Evolutionary conservation across 2,329 filamentous ascomycete genomes (phyloP), one percentile per base, ranked within the genome.

Genomic region (Tolypocladium album): DNA sequence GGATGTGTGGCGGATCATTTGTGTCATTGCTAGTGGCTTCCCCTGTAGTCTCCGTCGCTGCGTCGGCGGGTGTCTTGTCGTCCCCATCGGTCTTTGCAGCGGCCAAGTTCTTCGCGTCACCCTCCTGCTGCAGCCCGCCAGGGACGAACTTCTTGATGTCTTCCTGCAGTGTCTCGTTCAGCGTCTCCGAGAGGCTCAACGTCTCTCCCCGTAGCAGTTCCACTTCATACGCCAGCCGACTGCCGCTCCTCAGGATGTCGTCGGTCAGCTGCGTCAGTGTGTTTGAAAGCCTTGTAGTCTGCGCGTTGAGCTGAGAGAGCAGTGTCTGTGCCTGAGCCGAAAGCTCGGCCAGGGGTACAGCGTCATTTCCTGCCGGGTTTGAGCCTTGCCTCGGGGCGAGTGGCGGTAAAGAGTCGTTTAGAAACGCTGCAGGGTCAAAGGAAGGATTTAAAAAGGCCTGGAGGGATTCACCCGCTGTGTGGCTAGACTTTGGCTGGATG

Each of bases 131-230:
- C 43, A 81, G 64, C 2, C 79, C 80, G 8, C 73, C 74, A 0
- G 87, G 87, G 0, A 90, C 80, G 69, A 96, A 93, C 62, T 85
- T 85, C 62, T 78, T 76, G 39, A 96, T 84, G 66, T 96, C 89
- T 5, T 85, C 80, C 55, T 84, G 83, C 52, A 96, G 74, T 0
- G 81, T 84, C 64, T 92, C 89, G 6, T 86, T 84, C 66, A 97
- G 77, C 2, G 88, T 82, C 70, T 97, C 92, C 0, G 87, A 86
- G 42, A 97, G 77, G n/a, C 88, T 82, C 55, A 92, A 76, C 2
- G 91, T 89, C 74, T 97, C 92, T 63, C 92, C 92, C n/a, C 92
- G 85, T 56, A 97, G 75, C 22, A 97, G 83, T 74, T 97, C 93
- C 24, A 97, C 93, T 74, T 97, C 90, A 70, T 99, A 99, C 24